These are phyloP conservation scores for Coprinellus micaceus DNA, from an alignment of 768 basidiomycete genomes.

Conservation along the genomic window DNA sequence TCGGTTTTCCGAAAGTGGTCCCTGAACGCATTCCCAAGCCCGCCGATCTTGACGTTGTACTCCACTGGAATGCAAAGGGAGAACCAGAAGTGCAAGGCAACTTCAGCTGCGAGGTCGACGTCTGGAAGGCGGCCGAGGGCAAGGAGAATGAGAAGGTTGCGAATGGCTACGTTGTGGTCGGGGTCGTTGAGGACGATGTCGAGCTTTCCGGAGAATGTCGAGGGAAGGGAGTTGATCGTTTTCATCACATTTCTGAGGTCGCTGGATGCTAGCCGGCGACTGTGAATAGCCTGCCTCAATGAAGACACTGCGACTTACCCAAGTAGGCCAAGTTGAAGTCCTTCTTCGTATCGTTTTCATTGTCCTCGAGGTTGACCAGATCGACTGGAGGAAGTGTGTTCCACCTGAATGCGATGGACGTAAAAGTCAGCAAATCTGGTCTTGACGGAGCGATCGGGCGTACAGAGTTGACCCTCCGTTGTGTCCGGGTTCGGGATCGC, in stretches of 20 bases:
- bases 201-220: not conserved
- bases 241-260: slow-evolving; percentile 3
- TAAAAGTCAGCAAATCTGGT: not conserved
- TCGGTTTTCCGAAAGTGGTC: not conserved
- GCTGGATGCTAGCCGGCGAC: not conserved
- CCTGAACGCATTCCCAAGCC: not conserved
- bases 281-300: not conserved
- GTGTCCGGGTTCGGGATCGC: not conserved
- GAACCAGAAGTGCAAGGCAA: slow-evolving; percentile 2
- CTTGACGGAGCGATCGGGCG: not conserved
- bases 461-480: not conserved
- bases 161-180: not conserved
- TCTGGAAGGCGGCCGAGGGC: not conserved
- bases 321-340: not conserved
- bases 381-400: not conserved
- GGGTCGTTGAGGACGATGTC: slow-evolving; percentile 1
- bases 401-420: not conserved
- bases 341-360: not conserved
- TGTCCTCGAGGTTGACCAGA: slow-evolving; percentile 1
- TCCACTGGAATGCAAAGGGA: not conserved
- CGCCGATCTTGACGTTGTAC: not conserved
- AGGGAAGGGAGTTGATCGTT: not conserved
- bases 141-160: not conserved
- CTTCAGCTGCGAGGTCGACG: not conserved
- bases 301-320: not conserved